Base-by-base conservation (phyloP, 129 eudicot genomes). In the Flaveria ramosissima region DNA sequence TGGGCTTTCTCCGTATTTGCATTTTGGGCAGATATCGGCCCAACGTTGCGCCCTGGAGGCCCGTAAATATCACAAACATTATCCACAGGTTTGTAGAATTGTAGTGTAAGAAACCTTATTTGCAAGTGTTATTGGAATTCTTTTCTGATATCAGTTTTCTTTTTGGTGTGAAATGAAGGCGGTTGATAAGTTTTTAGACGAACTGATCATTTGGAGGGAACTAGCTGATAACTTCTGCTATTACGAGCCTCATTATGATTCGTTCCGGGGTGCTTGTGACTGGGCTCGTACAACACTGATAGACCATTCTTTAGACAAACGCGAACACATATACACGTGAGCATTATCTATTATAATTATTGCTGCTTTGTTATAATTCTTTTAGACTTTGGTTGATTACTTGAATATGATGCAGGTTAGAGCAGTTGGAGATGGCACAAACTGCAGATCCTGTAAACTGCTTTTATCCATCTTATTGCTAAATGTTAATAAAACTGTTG, bases 21-120 rank as follows among this genome's bases (percentile, higher is more conserved):
- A 95, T 77, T 95, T 91, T 78, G 99, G 99, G 43, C 99, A 95
- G 83, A 89, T 95, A 79, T 87, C 96, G n/a, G 96, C 99, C 1
- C 99, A 95, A 61, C 85, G 96, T 60, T 95, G 99, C 85, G 97
- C 96, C 64, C 78, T 95, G 21, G 99, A 91, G 87, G 99, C 97
- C 55, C 85, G 83, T 53, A 86, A 78, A 60, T 86, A 88, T n/a
- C 86, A 92, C 63, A 84, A 83, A 78, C 32, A 79, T 70, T 57
- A 59, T 81, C 88, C 92, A 74, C 85, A 95, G 97, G 99, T 89
- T 55, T 13, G 68, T 26, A 27, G 61, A 30, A 32, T 19, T 13
- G 68, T 26, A 27, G 48, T 17, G 48, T 19, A 47, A n/a, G 36
- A 30, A 47, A 27, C 51, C 9, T 17, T 27, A 2, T 75, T 75